Percentiles rank a stretch among this genome's conserved stretches.
phyloP scores from a whole-genome alignment of 805 yeast genomes.

The Isabelozyma gotoi region DNA sequence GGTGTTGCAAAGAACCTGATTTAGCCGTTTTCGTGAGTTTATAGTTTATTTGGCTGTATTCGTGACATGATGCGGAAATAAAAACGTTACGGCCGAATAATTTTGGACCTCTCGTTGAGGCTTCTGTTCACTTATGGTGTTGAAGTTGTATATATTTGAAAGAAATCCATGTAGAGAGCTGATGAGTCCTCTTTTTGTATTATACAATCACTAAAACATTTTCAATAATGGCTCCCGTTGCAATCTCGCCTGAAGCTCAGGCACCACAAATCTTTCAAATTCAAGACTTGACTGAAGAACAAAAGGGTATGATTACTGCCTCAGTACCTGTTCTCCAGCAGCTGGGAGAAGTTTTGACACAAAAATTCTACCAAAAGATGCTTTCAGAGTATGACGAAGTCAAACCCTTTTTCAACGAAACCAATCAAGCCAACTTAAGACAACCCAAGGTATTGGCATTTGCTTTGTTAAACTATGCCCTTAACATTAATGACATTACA shows the following conservation, averaged over 20 bases:
- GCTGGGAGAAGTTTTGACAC: conserved; percentile 55
- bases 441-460: conserved; percentile 68
- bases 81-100: too few species aligned
- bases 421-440: conserved; percentile 51
- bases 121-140: too few species aligned
- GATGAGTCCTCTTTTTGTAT: too few species aligned
- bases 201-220: not conserved
- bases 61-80: too few species aligned
- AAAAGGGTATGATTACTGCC: conserved; percentile 37
- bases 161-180: too few species aligned
- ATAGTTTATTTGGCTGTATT: too few species aligned
- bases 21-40: too few species aligned
- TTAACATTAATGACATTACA: conserved; percentile 57
- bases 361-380: conserved; percentile 56
- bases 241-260: not conserved
- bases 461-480: conserved; percentile 61
- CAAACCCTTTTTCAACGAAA: conserved; percentile 57
- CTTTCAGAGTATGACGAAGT: conserved; percentile 52
- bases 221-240: not conserved
- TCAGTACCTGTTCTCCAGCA: conserved; percentile 57
- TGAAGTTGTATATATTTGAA: too few species aligned
- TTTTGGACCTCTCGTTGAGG: too few species aligned
- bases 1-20: not conserved
- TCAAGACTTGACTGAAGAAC: conserved; percentile 27
- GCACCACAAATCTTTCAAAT: conserved; percentile 21